Percentiles rank a stretch among this genome's conserved stretches.
Conservation (phyloP, 371 early-diverging fungal species). For the Catenaria anguillulae region DNA sequence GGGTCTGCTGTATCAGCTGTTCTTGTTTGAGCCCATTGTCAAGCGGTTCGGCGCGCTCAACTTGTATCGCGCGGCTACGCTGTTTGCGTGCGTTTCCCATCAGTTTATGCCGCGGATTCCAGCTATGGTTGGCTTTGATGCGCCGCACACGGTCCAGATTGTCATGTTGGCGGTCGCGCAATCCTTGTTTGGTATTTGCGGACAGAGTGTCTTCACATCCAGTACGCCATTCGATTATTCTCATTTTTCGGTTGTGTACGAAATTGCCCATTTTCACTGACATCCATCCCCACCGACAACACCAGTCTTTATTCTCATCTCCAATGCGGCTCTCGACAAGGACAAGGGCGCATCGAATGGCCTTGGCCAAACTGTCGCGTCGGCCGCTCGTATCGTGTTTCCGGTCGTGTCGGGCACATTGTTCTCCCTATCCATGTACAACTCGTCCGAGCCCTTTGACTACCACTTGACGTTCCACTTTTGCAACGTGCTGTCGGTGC, state of each 20-base stretch:
- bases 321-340: conserved; percentile 10
- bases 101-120: no score
- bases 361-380: conserved; percentile 13
- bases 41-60: no score
- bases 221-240: no score
- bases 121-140: no score
- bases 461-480: conserved; percentile 15
- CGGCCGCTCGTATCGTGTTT: conserved; percentile 9
- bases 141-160: no score
- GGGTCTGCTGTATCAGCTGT: conserved; percentile 16
- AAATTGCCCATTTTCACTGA: conserved; percentile 11
- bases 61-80: no score
- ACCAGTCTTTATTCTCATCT: conserved; percentile 15
- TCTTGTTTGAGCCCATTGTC: conserved; percentile 11
- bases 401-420: conserved; percentile 11
- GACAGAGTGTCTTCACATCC: no score
- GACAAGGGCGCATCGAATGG: conserved; percentile 15
- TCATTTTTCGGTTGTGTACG: conserved; percentile 5
- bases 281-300: no score
- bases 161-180: no score
- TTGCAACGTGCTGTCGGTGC: conserved; percentile 1
- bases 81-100: no score
- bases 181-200: no score
- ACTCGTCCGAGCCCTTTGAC: conserved; percentile 12
- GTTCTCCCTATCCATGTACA: conserved; percentile 15